Base-by-base conservation (phyloP, 192 early-diverging fungal species). In the Coemansia sp. region DNA sequence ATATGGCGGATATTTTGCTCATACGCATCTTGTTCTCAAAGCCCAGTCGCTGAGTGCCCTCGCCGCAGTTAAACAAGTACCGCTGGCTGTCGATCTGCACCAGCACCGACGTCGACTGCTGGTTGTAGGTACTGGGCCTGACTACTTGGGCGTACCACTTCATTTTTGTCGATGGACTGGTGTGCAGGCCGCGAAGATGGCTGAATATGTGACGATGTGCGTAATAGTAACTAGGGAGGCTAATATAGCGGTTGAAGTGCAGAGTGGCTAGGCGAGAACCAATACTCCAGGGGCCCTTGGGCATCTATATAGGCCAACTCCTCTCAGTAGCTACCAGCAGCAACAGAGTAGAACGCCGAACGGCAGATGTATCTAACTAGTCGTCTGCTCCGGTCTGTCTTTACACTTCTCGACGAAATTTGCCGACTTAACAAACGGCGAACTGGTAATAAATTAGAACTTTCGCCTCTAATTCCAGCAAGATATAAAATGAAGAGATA, bases 41-140 rank as follows among this genome's bases (percentile, higher is more conserved):
- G 72, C 90, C 89, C 36, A 97, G 73, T 45, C 96, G 88, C 77
- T 98, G 96, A 3, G 89, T 90, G 27, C 94, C 94, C 74, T 98
- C 96, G 50, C 91, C 86, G 72, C 93, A 95, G 84, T 98, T 98
- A 86, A 98, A 93, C 77, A 98, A 82, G 66, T 96, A 96, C 34
- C 92, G 83, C 50, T 91, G 86, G 9, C 62, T 65, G 54, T 93
- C 89, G 79, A 93, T 92, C 63, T 91, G 84, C 29, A 94, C 77
- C 59, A 96, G 64, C 40, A 98, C 75, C 16, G 91, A 88, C 10
- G 94, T 78, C 36, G 80, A 77, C 45, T 62, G 79, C 34, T 74
- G 62, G 51, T 85, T 82, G 72, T 92, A 80, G n/a, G 83, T 78
- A 50, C 75, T 74, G 66, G 84, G 75, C 39, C 73, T 81, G 61